Evolutionary conservation across 495 filamentous ascomycete species (phyloP), one percentile per base, ranked within the genome.

Genomic region (Haplographium delicatum): DNA sequence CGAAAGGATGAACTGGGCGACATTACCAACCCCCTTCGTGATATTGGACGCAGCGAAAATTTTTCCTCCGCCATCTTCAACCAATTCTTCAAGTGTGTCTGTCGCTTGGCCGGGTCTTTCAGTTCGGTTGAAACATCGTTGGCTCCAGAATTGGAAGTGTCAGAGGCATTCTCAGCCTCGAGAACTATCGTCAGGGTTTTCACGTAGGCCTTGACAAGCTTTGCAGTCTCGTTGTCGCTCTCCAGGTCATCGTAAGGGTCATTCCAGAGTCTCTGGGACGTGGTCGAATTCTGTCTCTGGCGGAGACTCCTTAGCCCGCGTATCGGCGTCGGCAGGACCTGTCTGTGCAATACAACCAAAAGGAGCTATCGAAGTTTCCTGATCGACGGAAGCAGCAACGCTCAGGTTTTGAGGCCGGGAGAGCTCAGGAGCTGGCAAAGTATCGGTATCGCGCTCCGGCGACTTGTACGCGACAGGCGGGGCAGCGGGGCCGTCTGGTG

Each of bases 251-350:
- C 39, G 20, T 42, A 42, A 25, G 39, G 19, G 20, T 4, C 39
- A 26, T 42, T 42, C 39, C 39, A 42, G 8, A 42, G 19, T 41
- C 39, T 42, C 39, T 42, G 19, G 39, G 20, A 42, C 15, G 39
- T 25, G 39, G 39, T 19, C 18, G 23, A 10, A 23, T 19, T 13
- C 15, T 6, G 19, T 13, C 3, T 19, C 39, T 23, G 19, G 19
- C 20, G 5, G 22, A 23, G 39, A 16, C 39, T 42, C 39, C 26
- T 42, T 15, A 20, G 39, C 39, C 7, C 22, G 39, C 2, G 20
- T 19, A 11, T 26, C 19, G 22, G 4, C 19, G 19, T 6, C 20
- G 13, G 23, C 16, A 23, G 10, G 16, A 23, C 20, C 16, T 19
- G 38, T 4, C 38, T 41, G 38, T 8, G 38, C 38, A 41, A 19